Conservation (phyloP, 2,329 filamentous ascomycete species). For the Nemania diffusa region DNA sequence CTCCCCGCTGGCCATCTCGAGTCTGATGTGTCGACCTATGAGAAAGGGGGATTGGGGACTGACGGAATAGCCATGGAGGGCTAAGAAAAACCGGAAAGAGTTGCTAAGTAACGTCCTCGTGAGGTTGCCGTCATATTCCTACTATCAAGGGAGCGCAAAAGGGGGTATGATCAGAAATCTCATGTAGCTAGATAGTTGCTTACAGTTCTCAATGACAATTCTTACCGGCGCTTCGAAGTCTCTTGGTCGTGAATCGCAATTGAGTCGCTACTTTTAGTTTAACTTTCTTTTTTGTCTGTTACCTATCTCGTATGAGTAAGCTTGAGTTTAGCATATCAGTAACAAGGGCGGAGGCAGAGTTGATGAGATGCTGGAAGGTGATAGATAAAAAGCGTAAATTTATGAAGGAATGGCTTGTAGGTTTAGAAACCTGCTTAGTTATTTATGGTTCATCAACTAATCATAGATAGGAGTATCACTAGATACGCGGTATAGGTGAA, state of each 20-base stretch:
- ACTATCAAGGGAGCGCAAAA: neutral
- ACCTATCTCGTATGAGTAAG: neutral
- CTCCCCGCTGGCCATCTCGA: neutral
- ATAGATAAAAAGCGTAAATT: too few relatives aligned
- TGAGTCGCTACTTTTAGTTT: neutral
- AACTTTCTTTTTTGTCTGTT: neutral
- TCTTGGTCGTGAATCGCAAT: neutral
- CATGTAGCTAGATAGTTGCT: neutral
- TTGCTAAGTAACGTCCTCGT: neutral
- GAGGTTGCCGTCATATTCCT: neutral
- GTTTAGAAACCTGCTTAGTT: too few relatives aligned
- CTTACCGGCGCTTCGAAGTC: neutral
- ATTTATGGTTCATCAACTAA: too few relatives aligned
- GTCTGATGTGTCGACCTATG: neutral
- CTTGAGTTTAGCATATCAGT: too few relatives aligned
- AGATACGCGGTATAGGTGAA: too few relatives aligned
- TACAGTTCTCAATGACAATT: slow-evolving; percentile 4
- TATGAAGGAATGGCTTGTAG: too few relatives aligned
- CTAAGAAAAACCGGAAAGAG: neutral
- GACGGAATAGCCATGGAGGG: neutral
- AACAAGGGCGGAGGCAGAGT: too few relatives aligned
- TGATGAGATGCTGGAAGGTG: too few relatives aligned
- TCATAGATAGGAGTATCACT: too few relatives aligned
- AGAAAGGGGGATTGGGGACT: neutral
- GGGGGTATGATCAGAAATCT: neutral